phyloP scores from a whole-genome alignment of 2,329 filamentous ascomycete species.

The Delphinella strobiligena region DNA sequence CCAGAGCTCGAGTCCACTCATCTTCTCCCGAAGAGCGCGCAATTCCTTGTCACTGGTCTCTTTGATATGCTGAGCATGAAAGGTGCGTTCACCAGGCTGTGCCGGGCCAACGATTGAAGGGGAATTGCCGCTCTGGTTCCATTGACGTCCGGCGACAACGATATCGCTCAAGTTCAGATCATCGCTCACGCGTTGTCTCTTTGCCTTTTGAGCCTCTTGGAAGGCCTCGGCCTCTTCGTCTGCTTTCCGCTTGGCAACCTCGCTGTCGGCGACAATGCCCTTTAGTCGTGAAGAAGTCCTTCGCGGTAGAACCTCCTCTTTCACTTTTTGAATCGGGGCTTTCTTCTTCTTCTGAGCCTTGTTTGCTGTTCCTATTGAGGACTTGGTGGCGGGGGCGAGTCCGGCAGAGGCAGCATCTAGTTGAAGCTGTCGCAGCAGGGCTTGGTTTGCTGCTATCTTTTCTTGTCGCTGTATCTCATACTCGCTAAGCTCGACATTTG shows the following conservation, averaged over 20 bases:
- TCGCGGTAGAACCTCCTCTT: slow-evolving; percentile 44
- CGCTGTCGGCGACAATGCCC: slow-evolving; percentile 54
- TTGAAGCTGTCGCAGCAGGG: slow-evolving; percentile 65
- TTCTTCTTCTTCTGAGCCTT: slow-evolving; percentile 34
- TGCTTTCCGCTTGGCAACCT: slow-evolving; percentile 56
- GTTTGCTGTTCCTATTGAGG: slow-evolving; percentile 32
- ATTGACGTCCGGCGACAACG: slow-evolving; percentile 67
- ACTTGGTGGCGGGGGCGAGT: slow-evolving; percentile 46
- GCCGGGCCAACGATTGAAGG: slow-evolving; percentile 58
- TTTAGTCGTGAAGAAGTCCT: slow-evolving; percentile 50
- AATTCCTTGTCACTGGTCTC: slow-evolving; percentile 68
- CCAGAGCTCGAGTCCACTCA: slow-evolving; percentile 69
- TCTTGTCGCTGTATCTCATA: slow-evolving; percentile 77
- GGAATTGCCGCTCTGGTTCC: slow-evolving; percentile 55
- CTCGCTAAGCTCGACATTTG: slow-evolving; percentile 54
- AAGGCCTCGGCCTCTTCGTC: slow-evolving; percentile 50
- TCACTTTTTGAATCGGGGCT: slow-evolving; percentile 37
- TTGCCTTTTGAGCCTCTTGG: slow-evolving; percentile 46
- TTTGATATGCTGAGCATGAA: slow-evolving; percentile 70
- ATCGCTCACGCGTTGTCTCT: slow-evolving; percentile 52
- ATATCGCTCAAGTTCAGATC: slow-evolving; percentile 66
- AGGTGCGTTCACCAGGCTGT: slow-evolving; percentile 72
- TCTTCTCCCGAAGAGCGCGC: slow-evolving; percentile 59
- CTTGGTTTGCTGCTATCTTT: slow-evolving; percentile 79
- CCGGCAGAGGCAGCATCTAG: slow-evolving; percentile 55